These are phyloP conservation scores for Leccinum olivaceoglutinosum DNA, from an alignment of 1,284 basidiomycete species.

Conservation along the genomic window DNA sequence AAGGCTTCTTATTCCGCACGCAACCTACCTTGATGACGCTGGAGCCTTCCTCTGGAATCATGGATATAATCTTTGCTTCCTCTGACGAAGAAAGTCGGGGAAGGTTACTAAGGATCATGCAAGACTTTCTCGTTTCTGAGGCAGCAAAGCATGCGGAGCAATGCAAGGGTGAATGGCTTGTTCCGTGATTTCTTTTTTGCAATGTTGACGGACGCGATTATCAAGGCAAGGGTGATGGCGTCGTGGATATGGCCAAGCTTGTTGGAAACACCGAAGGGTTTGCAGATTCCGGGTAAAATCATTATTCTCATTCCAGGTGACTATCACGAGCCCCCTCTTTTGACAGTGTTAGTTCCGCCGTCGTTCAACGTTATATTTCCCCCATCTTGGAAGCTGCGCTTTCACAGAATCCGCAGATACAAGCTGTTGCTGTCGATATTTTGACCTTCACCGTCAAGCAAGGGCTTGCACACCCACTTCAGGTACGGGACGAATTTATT, in stretches of 20 bases:
- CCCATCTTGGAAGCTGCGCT: slow-evolving; percentile 81
- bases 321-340: background rate
- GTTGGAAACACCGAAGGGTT: slow-evolving; percentile 93
- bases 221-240: slow-evolving; percentile 43
- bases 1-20: slow-evolving; percentile 88
- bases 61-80: slow-evolving; percentile 81
- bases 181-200: background rate
- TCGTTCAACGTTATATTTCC: slow-evolving; percentile 88
- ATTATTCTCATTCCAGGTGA: background rate
- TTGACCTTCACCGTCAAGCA: slow-evolving; percentile 90
- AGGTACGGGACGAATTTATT: slow-evolving; percentile 40
- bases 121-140: slow-evolving; percentile 84
- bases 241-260: slow-evolving; percentile 84
- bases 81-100: slow-evolving; percentile 67
- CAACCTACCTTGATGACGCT: slow-evolving; percentile 86
- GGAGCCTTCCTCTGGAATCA: slow-evolving; percentile 73
- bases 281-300: slow-evolving; percentile 83
- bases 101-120: slow-evolving; percentile 79
- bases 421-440: slow-evolving; percentile 86
- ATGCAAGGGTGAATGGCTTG: slow-evolving; percentile 49
- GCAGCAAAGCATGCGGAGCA: slow-evolving; percentile 66
- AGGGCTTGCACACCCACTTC: slow-evolving; percentile 91
- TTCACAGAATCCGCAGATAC: slow-evolving; percentile 65
- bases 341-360: slow-evolving; percentile 81
- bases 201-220: slow-evolving; percentile 1